A percentile compares a stretch with the other conserved stretches of the same genome.
Evolutionary conservation across 1,139 yeast genomes (phyloP).

Genomic region (Magnusiomyces magnusii): DNA sequence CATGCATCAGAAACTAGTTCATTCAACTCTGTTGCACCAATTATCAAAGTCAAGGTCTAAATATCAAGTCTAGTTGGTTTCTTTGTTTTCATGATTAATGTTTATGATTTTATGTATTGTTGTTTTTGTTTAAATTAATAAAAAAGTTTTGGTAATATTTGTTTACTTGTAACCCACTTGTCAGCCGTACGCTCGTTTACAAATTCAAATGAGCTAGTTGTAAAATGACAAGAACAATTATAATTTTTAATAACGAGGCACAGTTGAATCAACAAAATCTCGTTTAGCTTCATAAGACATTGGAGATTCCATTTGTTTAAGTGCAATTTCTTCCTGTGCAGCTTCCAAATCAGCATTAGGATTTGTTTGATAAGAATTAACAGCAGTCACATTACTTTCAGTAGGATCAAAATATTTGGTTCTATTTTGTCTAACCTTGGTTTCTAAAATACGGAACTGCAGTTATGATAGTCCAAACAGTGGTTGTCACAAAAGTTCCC

Average conservation of each 20-base stretch:
- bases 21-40: too few relatives aligned
- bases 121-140: too few relatives aligned
- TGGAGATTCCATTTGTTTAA: neutral
- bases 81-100: too few relatives aligned
- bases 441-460: constrained; percentile 1
- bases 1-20: too few relatives aligned
- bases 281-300: neutral
- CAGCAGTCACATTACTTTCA: neutral
- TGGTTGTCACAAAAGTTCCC: constrained; percentile 11
- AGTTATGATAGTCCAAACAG: constrained; percentile 2
- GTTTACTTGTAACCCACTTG: too few relatives aligned
- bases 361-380: neutral
- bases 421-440: neutral
- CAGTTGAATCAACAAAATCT: neutral
- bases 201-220: too few relatives aligned
- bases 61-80: too few relatives aligned
- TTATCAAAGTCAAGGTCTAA: too few relatives aligned
- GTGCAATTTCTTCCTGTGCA: neutral
- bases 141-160: too few relatives aligned
- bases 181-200: too few relatives aligned
- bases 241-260: too few relatives aligned
- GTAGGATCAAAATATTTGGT: neutral
- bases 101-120: too few relatives aligned
- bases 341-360: neutral
- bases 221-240: neutral